Evolutionary conservation across 2,329 filamentous ascomycete species (phyloP).

Genomic region (Diaporthe sp.): DNA sequence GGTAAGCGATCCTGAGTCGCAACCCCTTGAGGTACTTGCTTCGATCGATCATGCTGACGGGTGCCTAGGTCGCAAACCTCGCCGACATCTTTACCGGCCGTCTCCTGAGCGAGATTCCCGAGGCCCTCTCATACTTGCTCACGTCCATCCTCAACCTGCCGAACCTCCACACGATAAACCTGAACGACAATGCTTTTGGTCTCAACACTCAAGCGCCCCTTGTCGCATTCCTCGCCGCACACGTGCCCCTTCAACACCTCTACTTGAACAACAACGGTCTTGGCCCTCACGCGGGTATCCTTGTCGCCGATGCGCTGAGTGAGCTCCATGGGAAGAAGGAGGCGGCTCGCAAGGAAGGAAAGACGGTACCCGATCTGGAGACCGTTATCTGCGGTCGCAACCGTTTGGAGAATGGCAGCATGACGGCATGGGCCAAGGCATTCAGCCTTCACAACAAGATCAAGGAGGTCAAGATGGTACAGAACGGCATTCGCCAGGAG

Average conservation of each 20-base stretch:
- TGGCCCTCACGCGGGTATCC: slow-evolving; percentile 88
- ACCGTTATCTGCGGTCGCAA: slow-evolving; percentile 98
- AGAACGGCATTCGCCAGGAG: slow-evolving; percentile 96
- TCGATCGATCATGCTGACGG: not conserved
- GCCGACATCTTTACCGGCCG: slow-evolving; percentile 98
- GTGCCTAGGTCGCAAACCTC: slow-evolving; percentile 79
- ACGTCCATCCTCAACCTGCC: slow-evolving; percentile 88
- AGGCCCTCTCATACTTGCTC: slow-evolving; percentile 86
- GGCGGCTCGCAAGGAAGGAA: slow-evolving; percentile 77
- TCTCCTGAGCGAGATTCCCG: slow-evolving; percentile 92
- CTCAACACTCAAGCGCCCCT: slow-evolving; percentile 94
- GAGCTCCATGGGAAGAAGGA: slow-evolving; percentile 88
- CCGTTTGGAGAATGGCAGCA: slow-evolving; percentile 93
- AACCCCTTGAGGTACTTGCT: slow-evolving; percentile 22
- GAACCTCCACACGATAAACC: slow-evolving; percentile 89
- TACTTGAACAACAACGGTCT: slow-evolving; percentile 99
- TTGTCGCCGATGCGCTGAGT: slow-evolving; percentile 89
- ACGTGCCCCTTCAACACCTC: slow-evolving; percentile 91
- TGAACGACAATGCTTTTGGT: slow-evolving; percentile 98
- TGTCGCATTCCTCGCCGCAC: slow-evolving; percentile 88
- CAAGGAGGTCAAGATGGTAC: slow-evolving; percentile 93
- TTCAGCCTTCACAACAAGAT: slow-evolving; percentile 87
- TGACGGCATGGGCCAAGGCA: slow-evolving; percentile 93
- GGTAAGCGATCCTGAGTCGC: slow-evolving; percentile 57
- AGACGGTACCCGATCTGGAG: slow-evolving; percentile 85